Evolutionary conservation across 441 rosid species (phyloP).

Genomic region (Gossypium davidsonii): DNA sequence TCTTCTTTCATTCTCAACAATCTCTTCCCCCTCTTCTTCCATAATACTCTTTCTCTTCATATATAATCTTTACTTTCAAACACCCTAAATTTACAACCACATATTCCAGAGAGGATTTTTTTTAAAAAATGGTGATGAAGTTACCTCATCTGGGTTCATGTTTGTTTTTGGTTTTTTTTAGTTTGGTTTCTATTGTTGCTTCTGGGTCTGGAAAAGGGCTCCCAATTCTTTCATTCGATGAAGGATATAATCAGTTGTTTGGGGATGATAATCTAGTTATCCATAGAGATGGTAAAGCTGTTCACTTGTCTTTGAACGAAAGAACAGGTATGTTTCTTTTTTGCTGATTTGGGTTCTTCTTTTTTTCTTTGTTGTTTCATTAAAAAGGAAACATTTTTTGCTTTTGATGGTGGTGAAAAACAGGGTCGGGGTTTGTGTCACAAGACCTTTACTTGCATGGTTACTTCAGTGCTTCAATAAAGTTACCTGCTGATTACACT

Average conservation of each 20-base stretch:
- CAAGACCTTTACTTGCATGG: conserved; percentile 91
- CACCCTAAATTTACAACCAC: neutral
- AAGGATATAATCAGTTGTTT: conserved; percentile 80
- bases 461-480: conserved; percentile 85
- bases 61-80: neutral
- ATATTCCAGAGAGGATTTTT: no score
- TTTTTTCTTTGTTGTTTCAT: neutral
- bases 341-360: neutral
- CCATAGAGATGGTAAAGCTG: conserved; percentile 70
- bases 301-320: conserved; percentile 76
- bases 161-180: conserved; percentile 17
- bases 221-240: conserved; percentile 67
- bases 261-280: conserved; percentile 75
- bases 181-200: conserved; percentile 32
- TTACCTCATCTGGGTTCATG: conserved; percentile 13
- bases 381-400: neutral
- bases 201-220: conserved; percentile 47
- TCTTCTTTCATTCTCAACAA: no score
- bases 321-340: conserved; percentile 54
- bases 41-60: neutral
- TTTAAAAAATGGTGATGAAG: conserved; percentile 17
- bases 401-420: neutral
- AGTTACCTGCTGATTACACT: conserved; percentile 93
- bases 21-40: no score
- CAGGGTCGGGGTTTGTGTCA: conserved; percentile 98